Evolutionary conservation across 2,329 filamentous ascomycete species (phyloP).

Genomic region (Arthroderma uncinatum): DNA sequence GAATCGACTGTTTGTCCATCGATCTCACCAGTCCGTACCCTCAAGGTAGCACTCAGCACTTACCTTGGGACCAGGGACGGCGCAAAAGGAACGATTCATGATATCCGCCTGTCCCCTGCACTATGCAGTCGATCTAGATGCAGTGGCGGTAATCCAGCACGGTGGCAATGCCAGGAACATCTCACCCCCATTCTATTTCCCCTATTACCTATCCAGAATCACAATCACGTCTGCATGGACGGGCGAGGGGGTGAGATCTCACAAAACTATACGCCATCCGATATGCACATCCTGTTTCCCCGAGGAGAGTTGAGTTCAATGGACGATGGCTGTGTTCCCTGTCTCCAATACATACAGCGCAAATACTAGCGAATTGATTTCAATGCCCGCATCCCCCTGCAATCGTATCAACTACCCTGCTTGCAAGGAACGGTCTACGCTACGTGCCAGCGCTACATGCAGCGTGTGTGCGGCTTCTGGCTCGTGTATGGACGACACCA

Average conservation of each 20-base stretch:
- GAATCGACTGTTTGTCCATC: neutral
- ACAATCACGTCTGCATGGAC: neutral
- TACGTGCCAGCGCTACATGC: neutral
- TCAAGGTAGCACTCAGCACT: neutral
- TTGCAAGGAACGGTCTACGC: neutral
- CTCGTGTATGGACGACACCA: neutral
- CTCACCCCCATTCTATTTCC: neutral
- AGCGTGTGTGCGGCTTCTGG: neutral
- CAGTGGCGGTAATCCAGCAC: neutral
- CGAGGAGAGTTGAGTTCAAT: neutral
- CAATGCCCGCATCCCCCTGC: neutral
- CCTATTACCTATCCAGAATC: neutral
- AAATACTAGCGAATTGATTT: neutral
- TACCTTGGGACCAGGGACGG: neutral
- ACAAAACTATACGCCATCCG: neutral
- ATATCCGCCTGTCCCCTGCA: neutral
- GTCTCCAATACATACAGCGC: neutral
- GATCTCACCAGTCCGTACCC: neutral
- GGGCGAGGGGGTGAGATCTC: neutral
- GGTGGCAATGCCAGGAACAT: neutral
- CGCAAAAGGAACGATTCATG: neutral
- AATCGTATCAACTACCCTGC: neutral
- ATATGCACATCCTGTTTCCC: neutral
- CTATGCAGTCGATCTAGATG: neutral
- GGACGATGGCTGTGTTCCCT: neutral